These are phyloP conservation scores for Aspergillus unguis DNA, from an alignment of 2,329 filamentous ascomycete genomes.

Conservation along the genomic window DNA sequence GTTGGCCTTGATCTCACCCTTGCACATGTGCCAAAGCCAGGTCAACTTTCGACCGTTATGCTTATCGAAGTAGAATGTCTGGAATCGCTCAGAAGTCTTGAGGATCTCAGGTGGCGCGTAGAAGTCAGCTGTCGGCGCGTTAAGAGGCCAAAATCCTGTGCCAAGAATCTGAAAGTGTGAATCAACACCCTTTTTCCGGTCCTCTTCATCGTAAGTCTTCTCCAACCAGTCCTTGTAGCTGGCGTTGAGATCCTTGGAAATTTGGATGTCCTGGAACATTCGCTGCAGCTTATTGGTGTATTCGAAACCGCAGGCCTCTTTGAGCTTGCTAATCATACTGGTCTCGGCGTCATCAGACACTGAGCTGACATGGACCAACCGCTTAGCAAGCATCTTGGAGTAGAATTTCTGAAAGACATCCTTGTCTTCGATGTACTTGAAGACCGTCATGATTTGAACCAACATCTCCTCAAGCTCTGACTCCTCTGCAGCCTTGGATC, in stretches of 20 bases:
- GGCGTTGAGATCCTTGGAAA: conserved; percentile 92
- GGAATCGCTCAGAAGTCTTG: conserved; percentile 84
- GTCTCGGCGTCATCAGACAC: conserved; percentile 97
- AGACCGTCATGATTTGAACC: conserved; percentile 95
- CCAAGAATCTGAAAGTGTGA: conserved; percentile 90
- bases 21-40: conserved; percentile 98
- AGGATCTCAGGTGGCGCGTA: conserved; percentile 80
- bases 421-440: conserved; percentile 99
- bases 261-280: conserved; percentile 99
- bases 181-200: conserved; percentile 69
- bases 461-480: conserved; percentile 86
- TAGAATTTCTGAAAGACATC: conserved; percentile 99
- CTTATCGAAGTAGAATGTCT: conserved; percentile 90
- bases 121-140: conserved; percentile 82
- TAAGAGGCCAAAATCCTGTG: conserved; percentile 95
- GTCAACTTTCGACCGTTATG: conserved; percentile 94
- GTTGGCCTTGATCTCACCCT: conserved; percentile 91
- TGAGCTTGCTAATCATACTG: conserved; percentile 98
- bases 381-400: conserved; percentile 91
- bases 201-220: conserved; percentile 57
- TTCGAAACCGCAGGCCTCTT: conserved; percentile 97
- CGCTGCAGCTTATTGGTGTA: conserved; percentile 99
- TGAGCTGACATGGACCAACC: conserved; percentile 89
- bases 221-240: conserved; percentile 78
- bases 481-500: conserved; percentile 87